These are phyloP conservation scores for Fereydounia khargensis DNA, from an alignment of 1,284 basidiomycete species.

Conservation along the genomic window DNA sequence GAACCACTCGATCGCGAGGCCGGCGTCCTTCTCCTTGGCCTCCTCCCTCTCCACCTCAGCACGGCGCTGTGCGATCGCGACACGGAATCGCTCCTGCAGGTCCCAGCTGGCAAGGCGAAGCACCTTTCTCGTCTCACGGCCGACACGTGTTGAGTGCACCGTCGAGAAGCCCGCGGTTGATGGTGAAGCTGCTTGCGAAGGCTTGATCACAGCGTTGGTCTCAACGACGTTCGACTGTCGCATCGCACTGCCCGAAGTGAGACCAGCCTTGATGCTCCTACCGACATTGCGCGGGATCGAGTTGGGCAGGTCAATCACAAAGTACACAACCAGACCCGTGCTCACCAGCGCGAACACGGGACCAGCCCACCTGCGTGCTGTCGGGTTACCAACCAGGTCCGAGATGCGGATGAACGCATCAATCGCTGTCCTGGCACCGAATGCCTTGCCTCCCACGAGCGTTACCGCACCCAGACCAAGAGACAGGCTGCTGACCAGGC, in stretches of 20 bases:
- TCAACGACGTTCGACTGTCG: slow-evolving; percentile 3
- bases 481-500: slow-evolving; percentile 35
- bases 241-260: slow-evolving; percentile 14
- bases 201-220: neutral
- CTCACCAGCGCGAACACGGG: slow-evolving; percentile 74
- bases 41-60: slow-evolving; percentile 58
- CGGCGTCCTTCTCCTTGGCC: slow-evolving; percentile 43
- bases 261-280: slow-evolving; percentile 38
- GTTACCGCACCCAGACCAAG: slow-evolving; percentile 71
- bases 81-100: slow-evolving; percentile 76
- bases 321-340: slow-evolving; percentile 75
- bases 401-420: slow-evolving; percentile 48
- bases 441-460: slow-evolving; percentile 75
- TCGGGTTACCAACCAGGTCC: slow-evolving; percentile 77
- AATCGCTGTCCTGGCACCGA: slow-evolving; percentile 63
- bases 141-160: slow-evolving; percentile 70
- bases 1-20: slow-evolving; percentile 42
- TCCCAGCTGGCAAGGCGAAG: slow-evolving; percentile 90
- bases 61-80: slow-evolving; percentile 73
- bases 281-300: slow-evolving; percentile 80
- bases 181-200: neutral
- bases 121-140: slow-evolving; percentile 89
- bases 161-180: slow-evolving; percentile 64
- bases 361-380: slow-evolving; percentile 79
- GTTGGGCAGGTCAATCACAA: slow-evolving; percentile 82